Conservation (phyloP, 352 stramenopile species). For the Phytophthora sansomeana region DNA sequence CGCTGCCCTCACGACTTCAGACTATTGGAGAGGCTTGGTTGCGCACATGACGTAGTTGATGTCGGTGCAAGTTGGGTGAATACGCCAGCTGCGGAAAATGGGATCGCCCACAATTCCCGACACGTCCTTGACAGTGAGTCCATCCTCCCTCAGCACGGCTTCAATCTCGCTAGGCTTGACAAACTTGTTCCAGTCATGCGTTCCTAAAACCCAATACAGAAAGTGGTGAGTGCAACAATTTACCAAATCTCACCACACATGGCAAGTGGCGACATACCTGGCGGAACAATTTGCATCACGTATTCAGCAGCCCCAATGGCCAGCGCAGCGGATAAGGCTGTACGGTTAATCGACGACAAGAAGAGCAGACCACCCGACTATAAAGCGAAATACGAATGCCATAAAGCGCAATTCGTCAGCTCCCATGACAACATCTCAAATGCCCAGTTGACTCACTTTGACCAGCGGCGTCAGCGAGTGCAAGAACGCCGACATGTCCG, state of each 20-base stretch:
- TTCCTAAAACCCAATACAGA: slow-evolving; percentile 43
- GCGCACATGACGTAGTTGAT: slow-evolving; percentile 90
- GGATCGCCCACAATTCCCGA: slow-evolving; percentile 84
- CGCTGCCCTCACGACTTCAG: slow-evolving; percentile 6
- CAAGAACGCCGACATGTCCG: slow-evolving; percentile 73
- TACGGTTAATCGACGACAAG: slow-evolving; percentile 89
- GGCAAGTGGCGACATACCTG: slow-evolving; percentile 35
- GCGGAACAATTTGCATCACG: slow-evolving; percentile 73
- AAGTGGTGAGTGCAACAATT: not conserved
- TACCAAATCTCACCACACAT: not conserved
- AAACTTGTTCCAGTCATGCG: slow-evolving; percentile 90
- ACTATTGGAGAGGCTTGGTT: slow-evolving; percentile 55
- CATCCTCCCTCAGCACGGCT: slow-evolving; percentile 63
- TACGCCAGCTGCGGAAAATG: slow-evolving; percentile 75
- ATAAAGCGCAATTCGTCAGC: slow-evolving; percentile 2
- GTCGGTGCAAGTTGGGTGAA: slow-evolving; percentile 73
- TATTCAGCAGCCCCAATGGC: slow-evolving; percentile 84
- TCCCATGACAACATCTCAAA: not conserved
- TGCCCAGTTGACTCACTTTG: slow-evolving; percentile 54
- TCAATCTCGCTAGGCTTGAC: slow-evolving; percentile 75
- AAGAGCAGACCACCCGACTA: slow-evolving; percentile 82
- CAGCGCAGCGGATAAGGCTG: slow-evolving; percentile 64
- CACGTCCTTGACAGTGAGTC: slow-evolving; percentile 67
- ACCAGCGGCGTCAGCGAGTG: slow-evolving; percentile 80
- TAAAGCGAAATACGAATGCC: slow-evolving; percentile 3